Base-by-base conservation (phyloP, 2,329 filamentous ascomycete genomes). In the Penicillium digitatum region DNA sequence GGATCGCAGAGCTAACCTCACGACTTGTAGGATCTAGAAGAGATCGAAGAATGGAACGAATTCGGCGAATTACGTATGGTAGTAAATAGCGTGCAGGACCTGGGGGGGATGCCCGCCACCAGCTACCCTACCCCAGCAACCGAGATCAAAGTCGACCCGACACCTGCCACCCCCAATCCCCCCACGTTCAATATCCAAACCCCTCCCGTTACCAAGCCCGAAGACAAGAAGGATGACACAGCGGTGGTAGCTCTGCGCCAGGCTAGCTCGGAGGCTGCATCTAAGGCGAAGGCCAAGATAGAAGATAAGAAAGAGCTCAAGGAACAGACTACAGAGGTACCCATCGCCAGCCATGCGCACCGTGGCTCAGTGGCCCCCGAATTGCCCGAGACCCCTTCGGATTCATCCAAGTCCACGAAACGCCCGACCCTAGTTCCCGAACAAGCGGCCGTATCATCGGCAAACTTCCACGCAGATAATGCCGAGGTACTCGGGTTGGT, bases 41-140 rank as follows among this genome's bases (percentile, higher is more conserved):
- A 97, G 74, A 85, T 97, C 60, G 94, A 99, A 76, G 94, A 99
- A 72, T 97, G 93, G 94, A 99, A 99, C 78, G 94, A 99, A 73
- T 96, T 95, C 74, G 91, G 91, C 74, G 93, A 97, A 76, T 83
- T 99, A 58, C 90, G 91, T 73, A 85, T 93, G 74, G 88, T 93
- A 66, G 85, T 97, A 65, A 80, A 79, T 40, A 75, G 66, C 52
- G 66, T 72, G 44, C 57, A 67, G 66, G 71, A 73, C 51, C 58
- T 73, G 27, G 66, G 69, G 45, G 64, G 65, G 31, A 66, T 72
- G 52, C 63, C 66, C 14, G 66, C 63, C 59, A 70, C 63, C 56
- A 72, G 65, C 58, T 59, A 61, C 52, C 57, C 64, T 27, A 11
- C 52, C 59, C 24, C 64, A 24, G 57, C 65, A 11, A 54, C 60